phyloP scores from a whole-genome alignment of 2,329 filamentous ascomycete genomes.

The Berkeleyomyces basicola region DNA sequence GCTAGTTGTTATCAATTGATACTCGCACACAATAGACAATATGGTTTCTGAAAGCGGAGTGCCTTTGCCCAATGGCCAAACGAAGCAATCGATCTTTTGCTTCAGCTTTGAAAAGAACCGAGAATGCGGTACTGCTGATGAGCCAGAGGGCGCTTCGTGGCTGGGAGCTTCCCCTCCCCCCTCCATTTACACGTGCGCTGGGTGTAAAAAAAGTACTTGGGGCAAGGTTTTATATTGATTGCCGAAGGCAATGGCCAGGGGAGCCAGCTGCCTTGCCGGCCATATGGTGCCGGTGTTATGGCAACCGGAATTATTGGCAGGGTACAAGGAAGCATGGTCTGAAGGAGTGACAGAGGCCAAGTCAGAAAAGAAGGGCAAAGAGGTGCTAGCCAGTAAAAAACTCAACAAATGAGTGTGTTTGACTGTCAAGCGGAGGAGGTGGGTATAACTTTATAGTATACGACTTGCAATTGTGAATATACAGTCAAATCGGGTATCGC shows the following conservation, averaged over 20 bases:
- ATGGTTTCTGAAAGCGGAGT: no score
- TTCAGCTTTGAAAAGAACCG: background rate
- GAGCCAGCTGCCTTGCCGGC: background rate
- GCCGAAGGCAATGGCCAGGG: slow-evolving; percentile 5
- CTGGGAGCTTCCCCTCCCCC: background rate
- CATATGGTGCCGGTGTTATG: background rate
- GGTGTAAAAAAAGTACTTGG: background rate
- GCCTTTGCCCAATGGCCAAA: no score
- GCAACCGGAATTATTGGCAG: slow-evolving; percentile 2
- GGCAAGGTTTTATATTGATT: slow-evolving; percentile 10
- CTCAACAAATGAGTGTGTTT: background rate
- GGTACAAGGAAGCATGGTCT: background rate
- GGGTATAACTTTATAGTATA: no score
- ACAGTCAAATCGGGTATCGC: no score
- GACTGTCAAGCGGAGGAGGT: no score
- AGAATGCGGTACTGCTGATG: background rate
- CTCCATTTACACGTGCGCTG: background rate
- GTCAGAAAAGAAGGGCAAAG: background rate
- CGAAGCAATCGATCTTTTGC: background rate
- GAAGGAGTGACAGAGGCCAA: background rate
- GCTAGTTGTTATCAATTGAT: no score
- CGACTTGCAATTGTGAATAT: no score
- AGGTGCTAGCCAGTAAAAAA: no score
- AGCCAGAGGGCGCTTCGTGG: no score
- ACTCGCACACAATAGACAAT: no score